phyloP scores from a whole-genome alignment of 495 filamentous ascomycete species.

The Acidiella bohemica region DNA sequence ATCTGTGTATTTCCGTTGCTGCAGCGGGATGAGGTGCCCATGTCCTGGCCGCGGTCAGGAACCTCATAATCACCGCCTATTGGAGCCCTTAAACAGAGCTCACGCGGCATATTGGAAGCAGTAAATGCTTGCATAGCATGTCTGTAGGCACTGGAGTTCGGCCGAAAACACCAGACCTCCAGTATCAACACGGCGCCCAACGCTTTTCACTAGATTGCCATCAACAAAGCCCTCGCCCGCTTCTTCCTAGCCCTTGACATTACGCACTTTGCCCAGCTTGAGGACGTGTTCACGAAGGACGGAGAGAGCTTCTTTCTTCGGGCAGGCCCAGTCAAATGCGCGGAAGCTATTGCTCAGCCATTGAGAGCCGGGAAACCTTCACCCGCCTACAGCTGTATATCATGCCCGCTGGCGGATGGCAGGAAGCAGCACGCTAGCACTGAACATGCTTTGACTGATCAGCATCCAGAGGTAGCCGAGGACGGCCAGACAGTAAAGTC shows the following conservation, averaged over 20 bases:
- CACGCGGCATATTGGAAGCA: background rate
- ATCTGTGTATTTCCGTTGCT: too few relatives aligned
- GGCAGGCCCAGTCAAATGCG: constrained; percentile 16
- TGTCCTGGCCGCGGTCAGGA: background rate
- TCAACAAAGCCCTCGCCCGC: constrained; percentile 22
- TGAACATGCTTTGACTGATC: constrained; percentile 24
- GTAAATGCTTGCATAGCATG: background rate
- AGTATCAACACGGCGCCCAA: constrained; percentile 14
- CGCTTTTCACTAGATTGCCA: constrained; percentile 20
- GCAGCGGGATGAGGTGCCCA: background rate
- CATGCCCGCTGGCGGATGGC: constrained; percentile 18
- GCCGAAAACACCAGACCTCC: background rate
- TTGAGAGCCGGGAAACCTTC: constrained; percentile 13
- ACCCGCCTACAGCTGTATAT: constrained; percentile 5
- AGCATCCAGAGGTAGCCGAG: constrained; percentile 14
- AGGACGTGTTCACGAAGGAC: constrained; percentile 23
- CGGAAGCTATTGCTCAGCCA: constrained; percentile 16
- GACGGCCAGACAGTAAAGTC: constrained; percentile 18
- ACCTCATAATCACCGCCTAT: too few relatives aligned
- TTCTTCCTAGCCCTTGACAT: constrained; percentile 26
- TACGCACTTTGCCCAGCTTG: constrained; percentile 20
- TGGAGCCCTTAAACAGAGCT: background rate
- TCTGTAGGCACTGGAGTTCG: background rate
- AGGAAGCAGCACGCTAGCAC: too few relatives aligned
- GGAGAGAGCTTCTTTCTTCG: constrained; percentile 23